Evolutionary conservation across 371 early-diverging fungal genomes (phyloP).

Genomic region (Circinella minor): DNA sequence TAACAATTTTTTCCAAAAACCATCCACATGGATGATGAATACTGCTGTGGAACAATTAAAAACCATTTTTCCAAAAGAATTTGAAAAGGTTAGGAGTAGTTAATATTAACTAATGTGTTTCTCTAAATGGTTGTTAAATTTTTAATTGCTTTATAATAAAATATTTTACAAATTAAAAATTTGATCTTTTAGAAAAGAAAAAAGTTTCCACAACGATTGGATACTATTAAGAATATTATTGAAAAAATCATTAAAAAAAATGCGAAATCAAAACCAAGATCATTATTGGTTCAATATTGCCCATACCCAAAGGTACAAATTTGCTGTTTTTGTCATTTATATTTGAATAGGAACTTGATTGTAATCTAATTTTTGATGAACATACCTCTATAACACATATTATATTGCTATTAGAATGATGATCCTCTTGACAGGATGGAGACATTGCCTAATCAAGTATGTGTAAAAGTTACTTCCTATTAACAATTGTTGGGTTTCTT

Average conservation of each 20-base stretch:
- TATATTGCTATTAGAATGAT: neutral
- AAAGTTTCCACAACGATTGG: slow-evolving; percentile 1
- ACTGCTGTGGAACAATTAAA: neutral
- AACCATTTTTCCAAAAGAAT: neutral
- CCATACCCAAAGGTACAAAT: neutral
- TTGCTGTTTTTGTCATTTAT: no score
- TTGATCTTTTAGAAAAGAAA: neutral
- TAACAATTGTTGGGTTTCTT: neutral
- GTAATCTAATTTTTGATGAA: neutral
- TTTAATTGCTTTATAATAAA: no score
- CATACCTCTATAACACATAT: neutral
- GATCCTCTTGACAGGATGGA: neutral
- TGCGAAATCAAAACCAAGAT: neutral
- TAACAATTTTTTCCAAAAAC: neutral
- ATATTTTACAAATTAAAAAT: neutral
- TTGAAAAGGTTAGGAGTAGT: neutral
- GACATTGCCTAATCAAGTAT: neutral
- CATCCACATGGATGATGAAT: neutral
- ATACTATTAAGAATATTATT: neutral
- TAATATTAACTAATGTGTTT: neutral
- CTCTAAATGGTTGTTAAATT: neutral
- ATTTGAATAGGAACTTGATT: no score
- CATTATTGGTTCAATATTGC: neutral
- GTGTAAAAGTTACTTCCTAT: neutral
- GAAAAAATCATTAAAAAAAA: neutral